phyloP scores from a whole-genome alignment of 345 rosid species.

The Erysimum cheiranthoides region DNA sequence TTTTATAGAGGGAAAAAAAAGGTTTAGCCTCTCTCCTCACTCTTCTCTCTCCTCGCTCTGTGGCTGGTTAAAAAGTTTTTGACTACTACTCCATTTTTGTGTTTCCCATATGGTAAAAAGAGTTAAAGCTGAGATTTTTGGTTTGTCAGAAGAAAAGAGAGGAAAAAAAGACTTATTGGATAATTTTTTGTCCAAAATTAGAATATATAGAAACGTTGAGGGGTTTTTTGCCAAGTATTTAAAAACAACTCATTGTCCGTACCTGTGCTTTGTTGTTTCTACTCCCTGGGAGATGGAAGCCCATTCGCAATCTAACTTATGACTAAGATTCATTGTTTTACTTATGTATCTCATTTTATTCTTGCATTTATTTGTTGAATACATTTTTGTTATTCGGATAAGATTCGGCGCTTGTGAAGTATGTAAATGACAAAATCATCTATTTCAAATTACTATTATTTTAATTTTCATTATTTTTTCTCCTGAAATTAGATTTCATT shows the following conservation, averaged over 20 bases:
- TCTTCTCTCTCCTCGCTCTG: constrained; percentile 27
- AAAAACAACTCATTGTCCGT: constrained; percentile 21
- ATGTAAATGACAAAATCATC: constrained; percentile 34
- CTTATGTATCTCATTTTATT: constrained; percentile 24
- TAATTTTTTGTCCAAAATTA: not conserved
- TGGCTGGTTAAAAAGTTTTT: constrained; percentile 20
- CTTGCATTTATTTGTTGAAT: constrained; percentile 28
- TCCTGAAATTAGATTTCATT: no score
- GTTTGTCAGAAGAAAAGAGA: constrained; percentile 12
- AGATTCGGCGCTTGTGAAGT: constrained; percentile 38
- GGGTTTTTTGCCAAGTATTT: not conserved
- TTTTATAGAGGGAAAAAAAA: constrained; percentile 67
- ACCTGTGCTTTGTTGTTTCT: constrained; percentile 25
- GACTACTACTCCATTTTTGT: constrained; percentile 16
- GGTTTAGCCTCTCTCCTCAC: constrained; percentile 11
- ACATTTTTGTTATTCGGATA: constrained; percentile 32
- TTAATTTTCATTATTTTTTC: no score
- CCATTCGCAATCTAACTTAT: constrained; percentile 44
- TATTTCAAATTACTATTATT: not conserved
- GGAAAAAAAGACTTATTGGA: not conserved
- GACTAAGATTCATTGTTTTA: constrained; percentile 34
- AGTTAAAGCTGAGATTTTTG: not conserved
- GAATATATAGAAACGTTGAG: not conserved
- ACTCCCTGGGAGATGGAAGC: constrained; percentile 41
- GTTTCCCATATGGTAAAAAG: constrained; percentile 24